Evolutionary conservation across 345 rosid species (phyloP).

Genomic region (Diplotaxis tenuifolia): DNA sequence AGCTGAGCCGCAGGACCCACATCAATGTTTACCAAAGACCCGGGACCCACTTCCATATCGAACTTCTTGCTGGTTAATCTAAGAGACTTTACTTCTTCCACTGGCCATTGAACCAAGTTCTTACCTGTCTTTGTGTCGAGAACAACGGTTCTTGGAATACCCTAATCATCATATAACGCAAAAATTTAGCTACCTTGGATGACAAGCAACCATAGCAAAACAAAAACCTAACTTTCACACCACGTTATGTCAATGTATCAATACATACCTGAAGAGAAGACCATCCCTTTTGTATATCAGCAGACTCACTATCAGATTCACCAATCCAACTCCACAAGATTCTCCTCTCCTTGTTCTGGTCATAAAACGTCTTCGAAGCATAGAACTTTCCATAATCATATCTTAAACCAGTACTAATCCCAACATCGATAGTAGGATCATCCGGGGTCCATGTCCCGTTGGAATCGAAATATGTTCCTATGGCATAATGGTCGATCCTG

Average conservation of each 20-base stretch:
- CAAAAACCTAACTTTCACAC: neutral
- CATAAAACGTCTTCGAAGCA: slow-evolving; percentile 89
- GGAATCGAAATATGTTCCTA: slow-evolving; percentile 66
- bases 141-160: slow-evolving; percentile 67
- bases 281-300: slow-evolving; percentile 86
- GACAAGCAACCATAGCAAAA: neutral
- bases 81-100: slow-evolving; percentile 75
- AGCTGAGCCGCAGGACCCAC: slow-evolving; percentile 64
- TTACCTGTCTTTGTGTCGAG: slow-evolving; percentile 66
- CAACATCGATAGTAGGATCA: slow-evolving; percentile 69
- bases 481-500: slow-evolving; percentile 67
- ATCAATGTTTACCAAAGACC: slow-evolving; percentile 54
- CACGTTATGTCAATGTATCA: neutral
- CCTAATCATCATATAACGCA: slow-evolving; percentile 34
- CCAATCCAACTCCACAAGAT: slow-evolving; percentile 94
- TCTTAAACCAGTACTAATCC: slow-evolving; percentile 59
- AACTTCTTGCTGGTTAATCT: slow-evolving; percentile 54
- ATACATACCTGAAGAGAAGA: slow-evolving; percentile 79
- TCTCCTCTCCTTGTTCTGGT: slow-evolving; percentile 62
- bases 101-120: slow-evolving; percentile 81
- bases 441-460: slow-evolving; percentile 78
- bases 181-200: neutral
- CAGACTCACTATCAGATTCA: slow-evolving; percentile 73
- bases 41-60: slow-evolving; percentile 51
- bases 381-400: slow-evolving; percentile 82